These are phyloP conservation scores for Rubus parviflorus DNA, from an alignment of 306 rosid species.

Conservation along the genomic window DNA sequence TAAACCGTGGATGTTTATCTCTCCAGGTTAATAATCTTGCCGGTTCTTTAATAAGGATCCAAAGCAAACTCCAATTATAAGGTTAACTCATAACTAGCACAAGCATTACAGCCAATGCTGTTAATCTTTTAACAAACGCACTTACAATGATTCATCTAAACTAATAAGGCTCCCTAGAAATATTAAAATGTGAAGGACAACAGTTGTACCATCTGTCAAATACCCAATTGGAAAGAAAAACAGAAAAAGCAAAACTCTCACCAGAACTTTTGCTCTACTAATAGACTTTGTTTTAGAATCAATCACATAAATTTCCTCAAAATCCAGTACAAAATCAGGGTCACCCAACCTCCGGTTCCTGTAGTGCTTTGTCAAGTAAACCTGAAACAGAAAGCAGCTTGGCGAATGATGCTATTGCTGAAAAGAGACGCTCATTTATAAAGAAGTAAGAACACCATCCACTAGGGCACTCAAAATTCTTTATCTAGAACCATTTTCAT, in stretches of 20 bases:
- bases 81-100: not conserved
- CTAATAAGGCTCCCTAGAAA: not conserved
- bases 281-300: conserved; percentile 90
- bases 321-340: conserved; percentile 85
- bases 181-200: not conserved
- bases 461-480: not conserved
- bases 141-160: not conserved
- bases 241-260: conserved; percentile 34
- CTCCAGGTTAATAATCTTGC: no score
- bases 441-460: not conserved
- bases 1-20: no score
- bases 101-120: not conserved
- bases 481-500: not conserved
- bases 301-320: conserved; percentile 86
- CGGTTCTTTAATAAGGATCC: not conserved
- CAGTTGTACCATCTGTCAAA: not conserved
- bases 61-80: not conserved
- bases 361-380: conserved; percentile 86
- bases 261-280: conserved; percentile 83
- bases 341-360: conserved; percentile 72
- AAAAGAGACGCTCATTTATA: not conserved
- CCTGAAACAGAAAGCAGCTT: conserved; percentile 46
- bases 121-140: not conserved
- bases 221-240: not conserved
- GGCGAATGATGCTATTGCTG: conserved; percentile 17